Conservation (phyloP, 306 rosid species). For the Elaeagnus macrophylla region DNA sequence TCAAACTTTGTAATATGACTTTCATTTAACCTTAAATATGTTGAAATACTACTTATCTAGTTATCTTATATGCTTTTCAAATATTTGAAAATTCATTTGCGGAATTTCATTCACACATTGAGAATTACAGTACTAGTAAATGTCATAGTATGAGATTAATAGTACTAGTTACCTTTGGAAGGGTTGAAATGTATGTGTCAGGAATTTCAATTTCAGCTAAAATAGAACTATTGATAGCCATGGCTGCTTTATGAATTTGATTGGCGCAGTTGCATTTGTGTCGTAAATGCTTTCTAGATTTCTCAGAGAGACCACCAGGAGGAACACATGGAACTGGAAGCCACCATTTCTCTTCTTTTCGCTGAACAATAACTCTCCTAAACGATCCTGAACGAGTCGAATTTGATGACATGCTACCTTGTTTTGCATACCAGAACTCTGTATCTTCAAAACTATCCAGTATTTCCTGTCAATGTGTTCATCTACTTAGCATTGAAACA, state of each 20-base stretch:
- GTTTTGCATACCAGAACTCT: conserved; percentile 86
- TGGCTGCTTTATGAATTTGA: conserved; percentile 94
- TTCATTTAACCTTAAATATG: no score
- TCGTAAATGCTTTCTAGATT: conserved; percentile 56
- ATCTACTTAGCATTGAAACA: conserved; percentile 5
- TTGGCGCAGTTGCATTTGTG: conserved; percentile 68
- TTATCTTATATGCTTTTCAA: no score
- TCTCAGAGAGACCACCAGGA: conserved; percentile 63
- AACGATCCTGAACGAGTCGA: conserved; percentile 64
- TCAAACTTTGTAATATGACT: no score
- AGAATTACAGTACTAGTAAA: no score
- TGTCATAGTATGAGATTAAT: background rate
- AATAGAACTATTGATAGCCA: conserved; percentile 83
- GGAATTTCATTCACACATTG: no score
- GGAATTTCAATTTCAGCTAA: conserved; percentile 95
- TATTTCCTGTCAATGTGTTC: conserved; percentile 49
- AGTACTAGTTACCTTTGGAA: conserved; percentile 66
- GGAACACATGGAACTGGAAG: conserved; percentile 81
- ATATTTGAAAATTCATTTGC: no score
- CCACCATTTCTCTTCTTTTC: conserved; percentile 99
- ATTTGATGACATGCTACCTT: conserved; percentile 70
- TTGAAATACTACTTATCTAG: no score
- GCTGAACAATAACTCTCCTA: conserved; percentile 42
- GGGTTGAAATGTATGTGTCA: conserved; percentile 56
- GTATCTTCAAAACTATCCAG: conserved; percentile 68